Base-by-base conservation (phyloP, 2,329 filamentous ascomycete genomes). In the Monosporascus cannonballus region DNA sequence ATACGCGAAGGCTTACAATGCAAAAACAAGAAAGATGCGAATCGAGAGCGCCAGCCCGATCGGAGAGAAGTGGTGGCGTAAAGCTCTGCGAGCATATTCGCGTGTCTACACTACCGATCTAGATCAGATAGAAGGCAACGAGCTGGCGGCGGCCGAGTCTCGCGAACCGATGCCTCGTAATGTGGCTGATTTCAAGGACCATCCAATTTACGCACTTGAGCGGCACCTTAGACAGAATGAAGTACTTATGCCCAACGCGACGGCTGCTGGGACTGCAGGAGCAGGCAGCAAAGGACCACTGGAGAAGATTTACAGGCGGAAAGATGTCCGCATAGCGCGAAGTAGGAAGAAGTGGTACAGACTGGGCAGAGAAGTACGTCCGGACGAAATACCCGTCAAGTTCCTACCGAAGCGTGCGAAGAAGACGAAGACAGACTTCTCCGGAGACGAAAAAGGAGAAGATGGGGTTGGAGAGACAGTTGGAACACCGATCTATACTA, bases 271-370 rank as follows among this genome's bases (percentile, higher is more conserved):
- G 0, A 94, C 90, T 51, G 82, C 96, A 6, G 83, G 82, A 9
- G 82, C 85, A 4, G 87, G 89, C 2, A 73, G 78, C 68, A 76
- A 81, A 66, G 71, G 80, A 56, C 63, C 74, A 0, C 72, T 93
- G 56, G 92, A 96, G 67, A 81, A 83, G 49, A 86, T 99, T 0
- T 99, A 90, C 66, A 84, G 92, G 24, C 81, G 94, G 3, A 79
- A 78, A 47, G 90, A 97, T 65, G 90, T 99, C 0, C 84, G 89
- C 50, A 64, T 84, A 5, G 90, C 90, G 1, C 82, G 85, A 56
- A 95, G 85, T 56, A 85, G 84, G 3, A 90, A 96, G 59, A 90
- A 88, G 57, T 99, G 94, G 95, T 96, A 94, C 68, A 84, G 92
- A 2, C 72, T 93, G 54, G 94, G 94, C 0, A 80, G 90, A 25